A percentile compares a stretch with the other conserved stretches of the same genome.
Conservation (phyloP, 2,329 filamentous ascomycete genomes). For the Mycosphaerella sp. region DNA sequence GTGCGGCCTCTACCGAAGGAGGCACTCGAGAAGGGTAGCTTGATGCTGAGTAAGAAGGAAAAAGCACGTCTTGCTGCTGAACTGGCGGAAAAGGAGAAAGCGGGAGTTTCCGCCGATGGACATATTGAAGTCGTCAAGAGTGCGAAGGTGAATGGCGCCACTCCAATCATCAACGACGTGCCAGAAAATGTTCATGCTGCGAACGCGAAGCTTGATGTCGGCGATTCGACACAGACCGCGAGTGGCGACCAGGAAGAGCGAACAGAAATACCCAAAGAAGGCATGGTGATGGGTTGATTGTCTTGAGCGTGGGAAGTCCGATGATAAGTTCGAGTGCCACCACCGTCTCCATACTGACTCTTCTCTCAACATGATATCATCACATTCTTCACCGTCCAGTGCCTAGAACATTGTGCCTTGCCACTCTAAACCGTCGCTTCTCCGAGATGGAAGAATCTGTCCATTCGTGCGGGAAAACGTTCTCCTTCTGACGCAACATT, state of each 20-base stretch:
- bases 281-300: conserved; percentile 37
- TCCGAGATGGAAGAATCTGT: too few relatives aligned
- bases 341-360: too few relatives aligned
- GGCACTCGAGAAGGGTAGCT: conserved; percentile 46
- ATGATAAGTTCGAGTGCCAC: too few relatives aligned
- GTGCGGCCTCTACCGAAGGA: conserved; percentile 81
- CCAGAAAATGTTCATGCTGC: not conserved
- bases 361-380: too few relatives aligned
- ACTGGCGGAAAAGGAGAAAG: conserved; percentile 26
- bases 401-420: too few relatives aligned
- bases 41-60: conserved; percentile 32
- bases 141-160: not conserved
- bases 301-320: too few relatives aligned
- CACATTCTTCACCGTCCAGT: too few relatives aligned
- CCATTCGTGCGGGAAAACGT: too few relatives aligned
- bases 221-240: not conserved
- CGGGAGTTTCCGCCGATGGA: conserved; percentile 26
- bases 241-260: conserved; percentile 1
- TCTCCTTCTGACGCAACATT: too few relatives aligned
- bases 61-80: conserved; percentile 26
- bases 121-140: conserved; percentile 23
- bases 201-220: conserved; percentile 6
- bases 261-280: conserved; percentile 40
- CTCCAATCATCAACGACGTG: not conserved
- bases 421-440: too few relatives aligned